These are phyloP conservation scores for Penicillium bovifimosum DNA, from an alignment of 495 filamentous ascomycete species.

Conservation along the genomic window DNA sequence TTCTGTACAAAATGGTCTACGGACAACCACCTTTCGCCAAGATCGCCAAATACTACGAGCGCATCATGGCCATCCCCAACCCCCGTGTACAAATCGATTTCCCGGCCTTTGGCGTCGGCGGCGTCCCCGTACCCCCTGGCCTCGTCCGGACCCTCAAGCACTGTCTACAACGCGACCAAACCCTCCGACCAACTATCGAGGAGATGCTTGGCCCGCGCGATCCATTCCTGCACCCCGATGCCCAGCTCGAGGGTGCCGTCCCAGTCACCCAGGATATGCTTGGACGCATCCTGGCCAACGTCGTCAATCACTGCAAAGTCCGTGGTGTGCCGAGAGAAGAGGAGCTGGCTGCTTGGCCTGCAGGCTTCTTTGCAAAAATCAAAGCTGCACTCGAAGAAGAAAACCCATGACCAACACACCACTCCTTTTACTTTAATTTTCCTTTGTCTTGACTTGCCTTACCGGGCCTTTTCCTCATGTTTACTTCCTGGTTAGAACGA, in stretches of 20 bases:
- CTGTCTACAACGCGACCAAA: constrained; percentile 76
- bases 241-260: constrained; percentile 55
- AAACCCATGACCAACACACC: constrained; percentile 21
- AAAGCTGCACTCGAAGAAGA: constrained; percentile 56
- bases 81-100: constrained; percentile 79
- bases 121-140: constrained; percentile 60
- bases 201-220: constrained; percentile 68
- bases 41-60: constrained; percentile 73
- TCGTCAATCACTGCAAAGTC: constrained; percentile 67
- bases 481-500: constrained; percentile 17
- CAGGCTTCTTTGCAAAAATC: constrained; percentile 59
- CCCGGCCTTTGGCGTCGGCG: constrained; percentile 68
- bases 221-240: constrained; percentile 76
- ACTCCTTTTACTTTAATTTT: constrained; percentile 10
- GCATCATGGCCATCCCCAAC: constrained; percentile 80
- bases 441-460: constrained; percentile 20
- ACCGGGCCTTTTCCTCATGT: constrained; percentile 1
- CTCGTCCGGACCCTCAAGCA: constrained; percentile 67
- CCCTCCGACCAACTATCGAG: constrained; percentile 68
- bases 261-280: constrained; percentile 74
- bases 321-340: constrained; percentile 61
- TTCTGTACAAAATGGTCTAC: constrained; percentile 96
- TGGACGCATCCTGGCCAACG: constrained; percentile 66
- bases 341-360: constrained; percentile 67
- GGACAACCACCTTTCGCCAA: constrained; percentile 89